Base-by-base conservation (phyloP, 129 eudicot species). In the Flaveria linearis region DNA sequence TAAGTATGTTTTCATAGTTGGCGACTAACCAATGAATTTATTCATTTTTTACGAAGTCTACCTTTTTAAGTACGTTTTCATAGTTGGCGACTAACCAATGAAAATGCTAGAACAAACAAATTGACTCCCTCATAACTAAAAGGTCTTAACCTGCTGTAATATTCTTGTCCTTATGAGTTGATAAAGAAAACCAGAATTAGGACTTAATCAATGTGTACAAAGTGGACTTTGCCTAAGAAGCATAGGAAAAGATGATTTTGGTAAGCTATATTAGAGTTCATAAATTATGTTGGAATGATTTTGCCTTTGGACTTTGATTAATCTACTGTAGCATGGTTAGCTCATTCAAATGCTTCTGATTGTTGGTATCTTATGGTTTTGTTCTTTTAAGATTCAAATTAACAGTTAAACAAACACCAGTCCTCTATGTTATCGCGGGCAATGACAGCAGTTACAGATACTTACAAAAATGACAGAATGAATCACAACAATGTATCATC, bases 41-140 rank as follows among this genome's bases (percentile, higher is more conserved):
- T n/a, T 1, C 30, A 26, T 2, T 26, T 26, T 26, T 53, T 53
- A 4, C 25, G 5, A 12, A 53, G 25, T 2, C 18, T 75, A 91
- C 97, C 93, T 88, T 86, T 71, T 91, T 91, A 9, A 80, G 73
- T 60, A 88, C 68, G 79, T 91, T 91, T 73, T 91, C 91, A 39
- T 88, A 91, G 84, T 93, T 91, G 26, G 97, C 97, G 91, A 75
- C 97, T 91, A 62, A 91, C 88, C 70, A 91, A 72, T 5, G 97
- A 91, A 81, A 91, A 91, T 2, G 93, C 97, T 52, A 91, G 76
- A 76, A 91, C 86, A 20, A 91, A 91, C 4, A 91, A 89, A 53
- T 53, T 22, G 10, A 10, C 60, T 53, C 60, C 60, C 25, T 22
- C 25, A 53, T 53, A 53, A 53, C 93, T 88, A 81, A 91, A 75